Evolutionary conservation across 805 yeast species (phyloP).

Genomic region (Starmerella floricola): DNA sequence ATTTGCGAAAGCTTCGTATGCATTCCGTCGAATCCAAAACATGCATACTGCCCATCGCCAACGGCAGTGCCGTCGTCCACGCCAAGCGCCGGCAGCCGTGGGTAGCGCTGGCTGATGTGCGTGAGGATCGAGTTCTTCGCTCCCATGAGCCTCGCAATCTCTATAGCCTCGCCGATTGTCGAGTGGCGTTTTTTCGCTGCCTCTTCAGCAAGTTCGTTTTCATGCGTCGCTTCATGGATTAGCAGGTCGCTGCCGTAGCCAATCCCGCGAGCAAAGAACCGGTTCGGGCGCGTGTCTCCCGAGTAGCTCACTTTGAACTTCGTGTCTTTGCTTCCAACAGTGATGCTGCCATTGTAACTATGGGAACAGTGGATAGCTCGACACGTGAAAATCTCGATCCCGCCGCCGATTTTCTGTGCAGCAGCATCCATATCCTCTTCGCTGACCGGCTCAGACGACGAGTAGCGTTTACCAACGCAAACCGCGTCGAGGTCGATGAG

Average conservation of each 20-base stretch:
- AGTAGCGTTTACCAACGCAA: constrained; percentile 30
- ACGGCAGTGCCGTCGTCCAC: constrained; percentile 9
- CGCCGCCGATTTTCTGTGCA: not conserved
- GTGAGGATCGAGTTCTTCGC: constrained; percentile 65
- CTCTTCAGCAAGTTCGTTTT: constrained; percentile 61
- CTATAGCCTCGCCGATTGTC: constrained; percentile 77
- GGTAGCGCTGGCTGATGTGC: constrained; percentile 86
- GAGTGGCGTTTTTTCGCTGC: constrained; percentile 76
- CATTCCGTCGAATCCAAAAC: constrained; percentile 58
- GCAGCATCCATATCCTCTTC: not conserved
- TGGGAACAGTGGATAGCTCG: constrained; percentile 75
- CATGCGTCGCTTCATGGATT: constrained; percentile 89
- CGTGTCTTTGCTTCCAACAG: not conserved
- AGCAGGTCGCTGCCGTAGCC: constrained; percentile 61
- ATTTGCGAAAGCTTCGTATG: constrained; percentile 37
- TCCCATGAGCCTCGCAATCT: constrained; percentile 56
- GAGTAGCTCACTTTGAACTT: constrained; percentile 70
- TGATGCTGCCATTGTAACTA: constrained; percentile 58
- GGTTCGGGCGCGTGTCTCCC: constrained; percentile 87
- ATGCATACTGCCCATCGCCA: constrained; percentile 25
- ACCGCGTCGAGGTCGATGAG: constrained; percentile 54
- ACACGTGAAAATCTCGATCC: constrained; percentile 35
- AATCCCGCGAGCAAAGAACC: constrained; percentile 42
- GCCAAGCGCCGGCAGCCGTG: constrained; percentile 36
- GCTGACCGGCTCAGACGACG: constrained; percentile 1